A percentile compares a stretch with the other conserved stretches of the same genome.
phyloP scores from a whole-genome alignment of 768 basidiomycete species.

The Hysterangium stoloniferum region DNA sequence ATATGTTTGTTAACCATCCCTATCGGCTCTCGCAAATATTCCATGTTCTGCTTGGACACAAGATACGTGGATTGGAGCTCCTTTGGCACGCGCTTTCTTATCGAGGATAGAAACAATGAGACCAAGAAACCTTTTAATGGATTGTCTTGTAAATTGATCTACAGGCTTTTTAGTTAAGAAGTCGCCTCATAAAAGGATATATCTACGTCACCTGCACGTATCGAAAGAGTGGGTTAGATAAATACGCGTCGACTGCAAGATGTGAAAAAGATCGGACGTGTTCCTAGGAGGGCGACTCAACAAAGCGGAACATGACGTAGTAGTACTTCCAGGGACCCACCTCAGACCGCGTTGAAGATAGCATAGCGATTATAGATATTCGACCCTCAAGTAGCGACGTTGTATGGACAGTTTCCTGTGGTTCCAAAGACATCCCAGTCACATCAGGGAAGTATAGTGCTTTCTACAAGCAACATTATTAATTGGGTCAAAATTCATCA shows the following conservation, averaged over 20 bases:
- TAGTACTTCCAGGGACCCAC: conserved; percentile 32
- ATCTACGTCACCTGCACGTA: conserved; percentile 41
- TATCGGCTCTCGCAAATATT: conserved; percentile 75
- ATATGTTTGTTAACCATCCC: conserved; percentile 87
- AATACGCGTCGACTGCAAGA: conserved; percentile 45
- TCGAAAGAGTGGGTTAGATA: conserved; percentile 54
- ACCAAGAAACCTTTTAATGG: conserved; percentile 86
- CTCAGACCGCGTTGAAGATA: conserved; percentile 85
- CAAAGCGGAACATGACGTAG: neutral
- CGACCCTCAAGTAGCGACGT: conserved; percentile 69
- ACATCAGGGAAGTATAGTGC: conserved; percentile 89
- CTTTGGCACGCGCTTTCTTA: conserved; percentile 58
- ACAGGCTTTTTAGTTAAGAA: too few species aligned
- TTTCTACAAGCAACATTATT: conserved; percentile 45
- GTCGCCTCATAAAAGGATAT: neutral
- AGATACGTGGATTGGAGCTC: conserved; percentile 66
- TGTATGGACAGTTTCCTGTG: conserved; percentile 53
- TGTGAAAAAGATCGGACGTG: conserved; percentile 69
- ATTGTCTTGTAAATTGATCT: conserved; percentile 92
- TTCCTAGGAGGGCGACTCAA: conserved; percentile 39
- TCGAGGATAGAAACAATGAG: conserved; percentile 68
- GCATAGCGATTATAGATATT: conserved; percentile 72
- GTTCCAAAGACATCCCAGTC: conserved; percentile 59
- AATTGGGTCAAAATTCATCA: neutral
- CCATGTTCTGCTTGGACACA: conserved; percentile 77